Evolutionary conservation across 306 rosid species (phyloP), one percentile per base, ranked within the genome.

Genomic region (Mimosa pudica): DNA sequence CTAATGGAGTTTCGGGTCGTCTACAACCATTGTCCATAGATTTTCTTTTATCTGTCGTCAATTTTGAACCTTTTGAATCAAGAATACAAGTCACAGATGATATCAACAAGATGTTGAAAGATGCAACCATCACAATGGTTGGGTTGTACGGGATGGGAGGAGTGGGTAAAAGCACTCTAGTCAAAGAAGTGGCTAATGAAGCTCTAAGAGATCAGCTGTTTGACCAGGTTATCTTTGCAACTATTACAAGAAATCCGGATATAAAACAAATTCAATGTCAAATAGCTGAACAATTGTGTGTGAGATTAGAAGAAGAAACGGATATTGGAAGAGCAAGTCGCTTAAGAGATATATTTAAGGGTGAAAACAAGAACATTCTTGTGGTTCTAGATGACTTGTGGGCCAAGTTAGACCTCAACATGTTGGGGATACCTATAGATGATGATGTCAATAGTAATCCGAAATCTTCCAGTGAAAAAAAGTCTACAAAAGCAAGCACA

Each of bases 301-400:
- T 52, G 14, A 66, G 17, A 10, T 77, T 77, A 10, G 30, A 38
- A 2, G 73, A 51, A 7, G 74, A 66, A 51, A 67, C 42, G n/a
- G 65, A 47, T 11, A 48, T 6, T 10, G 73, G 64, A 24, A 77
- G 80, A 12, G 80, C 80, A 7, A 45, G 4, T 30, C 46, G 61
- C n/a, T 47, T 76, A n/a, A 6, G 35, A 16, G 14, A 30, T 45
- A 63, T 58, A 17, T 17, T 76, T 7, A 54, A 51, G 38, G 16
- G 4, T 36, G 60, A 46, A 2, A 32, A 48, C 8, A 35, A 48
- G 48, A 63, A 48, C 1, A 10, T 4, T 33, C 71, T 75, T 45
- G 60, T 75, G 24, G 48, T 47, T 46, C 62, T 76, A 2, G 79
- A 76, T 76, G 79, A 76, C 51, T 35, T 76, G 4, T 76, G 79